Conservation (phyloP, 208 protist genomes). For the Strigomonas culicis region DNA sequence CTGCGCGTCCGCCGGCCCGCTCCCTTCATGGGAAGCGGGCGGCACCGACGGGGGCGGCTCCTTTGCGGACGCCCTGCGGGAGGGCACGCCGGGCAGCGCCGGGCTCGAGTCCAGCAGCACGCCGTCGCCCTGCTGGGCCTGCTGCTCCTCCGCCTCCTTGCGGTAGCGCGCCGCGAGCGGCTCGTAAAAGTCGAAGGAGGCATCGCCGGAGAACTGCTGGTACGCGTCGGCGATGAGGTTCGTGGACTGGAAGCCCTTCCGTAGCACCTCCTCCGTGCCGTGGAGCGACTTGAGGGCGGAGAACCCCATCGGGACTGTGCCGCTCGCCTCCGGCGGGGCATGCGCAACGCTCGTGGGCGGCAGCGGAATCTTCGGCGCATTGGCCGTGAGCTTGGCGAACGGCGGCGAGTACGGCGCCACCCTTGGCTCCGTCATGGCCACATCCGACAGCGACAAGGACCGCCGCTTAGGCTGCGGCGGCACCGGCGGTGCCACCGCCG, state of each 20-base stretch:
- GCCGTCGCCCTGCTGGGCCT: neutral
- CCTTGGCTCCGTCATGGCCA: neutral
- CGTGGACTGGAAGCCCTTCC: no score
- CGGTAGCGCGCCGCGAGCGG: constrained; percentile 28
- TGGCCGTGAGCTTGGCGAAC: no score
- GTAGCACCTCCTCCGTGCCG: no score
- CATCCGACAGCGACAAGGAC: neutral
- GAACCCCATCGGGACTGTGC: no score
- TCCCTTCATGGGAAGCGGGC: no score
- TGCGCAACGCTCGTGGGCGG: no score
- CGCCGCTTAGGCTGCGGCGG: neutral
- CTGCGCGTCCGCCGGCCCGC: no score
- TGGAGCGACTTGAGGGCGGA: no score
- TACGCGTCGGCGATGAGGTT: constrained; percentile 11
- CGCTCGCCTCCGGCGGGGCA: no score
- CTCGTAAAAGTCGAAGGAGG: constrained; percentile 47
- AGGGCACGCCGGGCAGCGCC: neutral
- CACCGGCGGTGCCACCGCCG: neutral
- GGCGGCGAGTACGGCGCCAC: no score
- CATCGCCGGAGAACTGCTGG: constrained; percentile 44
- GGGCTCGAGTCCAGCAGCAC: neutral
- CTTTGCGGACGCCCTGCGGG: neutral
- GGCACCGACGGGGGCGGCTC: no score
- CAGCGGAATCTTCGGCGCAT: no score
- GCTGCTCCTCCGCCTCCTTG: constrained; percentile 25